phyloP scores from a whole-genome alignment of 495 filamentous ascomycete genomes.

The Aspergillus incahuasiensis region DNA sequence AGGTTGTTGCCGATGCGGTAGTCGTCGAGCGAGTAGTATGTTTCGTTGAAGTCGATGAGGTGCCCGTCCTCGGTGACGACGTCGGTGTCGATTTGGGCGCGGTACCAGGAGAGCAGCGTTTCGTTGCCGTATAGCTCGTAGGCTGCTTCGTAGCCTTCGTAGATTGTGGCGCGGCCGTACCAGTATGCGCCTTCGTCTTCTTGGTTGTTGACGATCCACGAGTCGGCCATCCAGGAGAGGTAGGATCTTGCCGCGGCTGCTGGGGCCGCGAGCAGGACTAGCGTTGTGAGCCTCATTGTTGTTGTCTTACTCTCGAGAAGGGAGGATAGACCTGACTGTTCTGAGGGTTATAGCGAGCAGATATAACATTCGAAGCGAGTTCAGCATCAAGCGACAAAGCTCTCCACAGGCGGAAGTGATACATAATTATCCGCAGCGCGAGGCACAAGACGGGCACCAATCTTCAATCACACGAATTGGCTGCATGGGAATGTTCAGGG shows the following conservation, averaged over 20 bases:
- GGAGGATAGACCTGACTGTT: too few species aligned
- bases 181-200: conserved; percentile 5
- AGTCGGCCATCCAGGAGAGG: conserved; percentile 3
- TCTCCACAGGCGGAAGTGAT: too few species aligned
- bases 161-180: conserved; percentile 2
- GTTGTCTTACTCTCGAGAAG: too few species aligned
- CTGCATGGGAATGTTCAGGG: too few species aligned
- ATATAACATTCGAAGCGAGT: too few species aligned
- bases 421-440: too few species aligned
- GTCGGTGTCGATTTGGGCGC: not conserved
- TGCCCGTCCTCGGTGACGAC: not conserved
- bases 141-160: conserved; percentile 3
- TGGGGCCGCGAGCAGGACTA: too few species aligned
- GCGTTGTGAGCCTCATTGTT: too few species aligned
- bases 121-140: not conserved
- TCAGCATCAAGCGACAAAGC: too few species aligned
- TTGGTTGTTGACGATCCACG: conserved; percentile 3
- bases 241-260: not conserved
- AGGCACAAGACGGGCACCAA: too few species aligned
- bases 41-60: conserved; percentile 7
- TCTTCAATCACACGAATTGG: too few species aligned
- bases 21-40: conserved; percentile 7
- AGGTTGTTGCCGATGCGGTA: conserved; percentile 4
- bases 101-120: conserved; percentile 1
- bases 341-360: too few species aligned